Evolutionary conservation across 2,329 filamentous ascomycete genomes (phyloP), one percentile per base, ranked within the genome.

Genomic region (Ascomycota sp.): DNA sequence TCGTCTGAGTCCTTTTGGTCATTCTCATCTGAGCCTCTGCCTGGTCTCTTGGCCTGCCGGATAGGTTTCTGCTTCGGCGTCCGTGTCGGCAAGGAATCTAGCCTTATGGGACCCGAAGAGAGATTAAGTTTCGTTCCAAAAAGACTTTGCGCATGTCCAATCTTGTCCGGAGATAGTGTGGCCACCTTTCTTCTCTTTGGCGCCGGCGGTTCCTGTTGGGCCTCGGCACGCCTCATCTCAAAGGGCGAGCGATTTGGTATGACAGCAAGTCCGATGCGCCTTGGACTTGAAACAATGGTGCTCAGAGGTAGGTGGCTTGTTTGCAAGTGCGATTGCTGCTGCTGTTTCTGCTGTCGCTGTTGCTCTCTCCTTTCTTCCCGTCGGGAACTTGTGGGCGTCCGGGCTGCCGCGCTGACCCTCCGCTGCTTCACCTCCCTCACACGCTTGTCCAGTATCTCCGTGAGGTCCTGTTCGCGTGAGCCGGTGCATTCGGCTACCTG

Each of bases 401-500:
- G 55, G n/a, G 53, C 51, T 10, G 58, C 56, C 35, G 55, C 57
- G 36, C 57, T 56, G 6, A 55, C 53, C 32, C 65, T 56, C 11
- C 63, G 51, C 39, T 60, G 54, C 36, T 59, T 62, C 29, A 60
- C 66, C 37, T 73, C 64, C 43, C 66, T 72, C 8, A 58, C 57
- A 37, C 69, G 68, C 52, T 76, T 83, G 39, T 79, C 74, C 31
- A 89, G 56, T 25, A 93, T 53, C 25, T 74, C 72, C 0, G 76
- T 72, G 24, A 93, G 51, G 45, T 93, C 82, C 33, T 86, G 83
- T 42, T 86, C 66, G 2, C 66, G 72, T 27, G 62, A 67, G 7
- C 75, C 79, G n/a, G 78, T 59, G 29, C 65, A 68, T 37, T 92
- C 82, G 21, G 68, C 68, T 2, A 92, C 80, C 52, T 92, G 73